Evolutionary conservation across 805 yeast genomes (phyloP), one percentile per base, ranked within the genome.

Genomic region (Candida hispaniensis): DNA sequence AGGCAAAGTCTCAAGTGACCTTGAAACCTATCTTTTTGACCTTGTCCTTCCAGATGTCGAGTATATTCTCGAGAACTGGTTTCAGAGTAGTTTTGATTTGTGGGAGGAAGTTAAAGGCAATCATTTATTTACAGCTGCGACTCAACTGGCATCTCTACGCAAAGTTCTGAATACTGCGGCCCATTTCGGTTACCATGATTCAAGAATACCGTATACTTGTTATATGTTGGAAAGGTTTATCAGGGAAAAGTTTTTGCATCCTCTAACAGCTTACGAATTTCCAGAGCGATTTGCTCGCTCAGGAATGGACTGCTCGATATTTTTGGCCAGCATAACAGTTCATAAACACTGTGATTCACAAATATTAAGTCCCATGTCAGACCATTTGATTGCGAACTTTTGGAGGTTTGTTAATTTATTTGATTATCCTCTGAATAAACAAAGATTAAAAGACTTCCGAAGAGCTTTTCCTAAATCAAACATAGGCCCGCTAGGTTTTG

Each of bases 71-170:
- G 49, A 55, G 4, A 64, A 69, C 47, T 88, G 95, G 95, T 48
- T 58, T 8, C 51, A 56, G 7, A 55, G 58, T 4, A 76, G 82
- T n/a, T 88, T 80, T 59, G 96, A 86, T 58, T 61, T 86, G 25
- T 86, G 97, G 97, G 97, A 86, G 59, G 97, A 86, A 55, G 63
- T 79, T 32, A 52, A 72, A 41, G 73, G 86, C 0, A 48, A 61
- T 32, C 96, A 86, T 55, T 75, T 83, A 43, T 88, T 82, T 56
- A 86, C 94, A 1, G 61, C 78, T 9, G 55, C 80, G 47, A 71
- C 75, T 4, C 94, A 85, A 55, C 61, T 79, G 42, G 69, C 75
- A 42, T 79, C 93, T 1, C 47, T 86, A 13, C 58, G 64, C 26
- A 58, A 69, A 41, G 93, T 85, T 0, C 51, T 72, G 8, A 34